phyloP scores from a whole-genome alignment of 306 rosid genomes.

The Dalbergia cultrata region DNA sequence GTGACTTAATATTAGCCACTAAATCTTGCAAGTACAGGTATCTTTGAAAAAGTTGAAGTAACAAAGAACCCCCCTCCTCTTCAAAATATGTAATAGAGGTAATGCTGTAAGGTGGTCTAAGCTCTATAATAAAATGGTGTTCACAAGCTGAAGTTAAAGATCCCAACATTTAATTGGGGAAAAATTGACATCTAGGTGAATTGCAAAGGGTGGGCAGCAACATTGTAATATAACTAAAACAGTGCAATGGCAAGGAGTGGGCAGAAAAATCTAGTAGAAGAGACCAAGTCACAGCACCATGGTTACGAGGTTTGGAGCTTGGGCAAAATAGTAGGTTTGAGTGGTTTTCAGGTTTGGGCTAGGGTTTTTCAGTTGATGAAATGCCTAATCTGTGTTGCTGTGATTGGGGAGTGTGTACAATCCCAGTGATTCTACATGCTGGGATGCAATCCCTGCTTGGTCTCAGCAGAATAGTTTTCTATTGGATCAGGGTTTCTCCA shows the following conservation, averaged over 20 bases:
- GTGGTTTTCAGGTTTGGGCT: not conserved
- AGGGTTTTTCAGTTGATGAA: not conserved
- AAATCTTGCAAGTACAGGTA: too few species aligned
- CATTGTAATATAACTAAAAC: constrained; percentile 9
- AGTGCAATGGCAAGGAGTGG: not conserved
- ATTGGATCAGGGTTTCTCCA: not conserved
- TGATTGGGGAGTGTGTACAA: constrained; percentile 13
- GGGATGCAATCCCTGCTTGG: constrained; percentile 7
- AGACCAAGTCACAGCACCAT: not conserved
- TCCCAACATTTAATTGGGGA: too few species aligned
- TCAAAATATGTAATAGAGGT: too few species aligned
- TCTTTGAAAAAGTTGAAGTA: too few species aligned
- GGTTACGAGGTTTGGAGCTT: constrained; percentile 3
- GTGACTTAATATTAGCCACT: too few species aligned
- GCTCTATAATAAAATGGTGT: too few species aligned
- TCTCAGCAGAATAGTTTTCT: constrained; percentile 20
- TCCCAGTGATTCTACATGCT: constrained; percentile 29
- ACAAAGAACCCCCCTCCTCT: too few species aligned
- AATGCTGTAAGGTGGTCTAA: too few species aligned
- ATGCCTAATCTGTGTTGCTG: constrained; percentile 5
- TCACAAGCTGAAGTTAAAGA: too few species aligned
- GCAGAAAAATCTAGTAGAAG: not conserved
- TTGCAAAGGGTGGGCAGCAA: too few species aligned
- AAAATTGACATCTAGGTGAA: too few species aligned
- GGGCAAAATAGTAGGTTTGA: not conserved